Evolutionary conservation across 108 stramenopile species (phyloP), one percentile per base, ranked within the genome.

Genomic region (Fragilariopsis cylindrus): DNA sequence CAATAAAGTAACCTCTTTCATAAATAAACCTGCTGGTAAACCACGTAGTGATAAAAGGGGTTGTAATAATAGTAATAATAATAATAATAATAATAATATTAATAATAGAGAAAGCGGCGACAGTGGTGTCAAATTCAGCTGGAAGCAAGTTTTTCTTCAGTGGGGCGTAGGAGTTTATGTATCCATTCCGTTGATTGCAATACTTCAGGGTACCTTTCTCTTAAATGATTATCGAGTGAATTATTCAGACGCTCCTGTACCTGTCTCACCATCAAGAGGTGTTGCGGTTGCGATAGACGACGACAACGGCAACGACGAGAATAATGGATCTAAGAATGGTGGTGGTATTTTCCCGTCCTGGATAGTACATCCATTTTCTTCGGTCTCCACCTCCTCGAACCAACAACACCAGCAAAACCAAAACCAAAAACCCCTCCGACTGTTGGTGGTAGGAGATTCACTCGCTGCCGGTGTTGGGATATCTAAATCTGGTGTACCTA

Each of bases 401-500:
- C 65, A 67, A 18, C 45, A 16, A 42, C 6, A 62, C 39, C 49
- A 76, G 50, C 30, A 58, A 54, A 21, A 66, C 5, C 44, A 16
- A 42, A 30, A 62, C 39, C 49, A 76, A 53, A 46, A 58, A 57
- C 86, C 89, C 6, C 73, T 90, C 5, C 75, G 85, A 52, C 49
- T 90, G 7, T 69, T 90, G 46, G 85, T 87, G 3, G 78, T 90
- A 19, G 89, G 89, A 60, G 89, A 90, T 57, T 90, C 89, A 4
- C 48, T 90, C 47, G 89, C 89, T 45, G 83, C 81, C 16, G 89
- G 89, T 45, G 85, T 87, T 9, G 89, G 89, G 3, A 77, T 82
- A 47, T 70, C 80, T 11, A 76, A 76, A 67, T 82, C 83, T 30
- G 73, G 77, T 48, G 80, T 82, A 5, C 85, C 89, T 0, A 72